Conservation (phyloP, 176 grass and related monocot species). For the Avena insularis region DNA sequence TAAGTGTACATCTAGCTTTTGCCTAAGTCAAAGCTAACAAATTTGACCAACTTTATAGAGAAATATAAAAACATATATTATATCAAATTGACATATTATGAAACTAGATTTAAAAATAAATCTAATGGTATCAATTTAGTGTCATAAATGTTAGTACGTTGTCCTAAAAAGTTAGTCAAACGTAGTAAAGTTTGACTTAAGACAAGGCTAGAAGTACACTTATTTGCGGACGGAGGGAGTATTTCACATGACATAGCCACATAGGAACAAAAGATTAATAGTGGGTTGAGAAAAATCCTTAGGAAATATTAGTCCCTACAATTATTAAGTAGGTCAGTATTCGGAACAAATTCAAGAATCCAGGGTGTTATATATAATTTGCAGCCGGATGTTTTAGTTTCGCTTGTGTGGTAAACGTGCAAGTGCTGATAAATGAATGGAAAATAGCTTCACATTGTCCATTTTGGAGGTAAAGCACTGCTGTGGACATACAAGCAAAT, state of each 20-base stretch:
- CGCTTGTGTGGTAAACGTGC: neutral
- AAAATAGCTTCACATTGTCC: neutral
- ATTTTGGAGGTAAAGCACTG: slow-evolving; percentile 3
- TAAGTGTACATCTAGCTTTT: too few species aligned
- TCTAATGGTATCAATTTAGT: too few species aligned
- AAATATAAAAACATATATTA: too few species aligned
- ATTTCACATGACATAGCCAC: neutral
- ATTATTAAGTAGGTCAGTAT: neutral
- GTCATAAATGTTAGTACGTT: too few species aligned
- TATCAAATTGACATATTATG: too few species aligned
- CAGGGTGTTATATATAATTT: neutral
- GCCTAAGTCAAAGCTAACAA: too few species aligned
- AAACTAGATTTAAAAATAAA: too few species aligned
- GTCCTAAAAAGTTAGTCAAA: too few species aligned
- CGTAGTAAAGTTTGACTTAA: too few species aligned
- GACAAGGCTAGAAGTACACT: too few species aligned
- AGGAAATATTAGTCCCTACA: neutral
- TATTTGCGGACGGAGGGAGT: too few species aligned
- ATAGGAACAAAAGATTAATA: neutral
- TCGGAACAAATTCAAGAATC: neutral
- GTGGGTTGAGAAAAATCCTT: neutral
- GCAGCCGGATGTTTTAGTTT: neutral
- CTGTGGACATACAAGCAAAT: neutral
- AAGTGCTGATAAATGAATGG: neutral
- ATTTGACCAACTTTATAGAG: too few species aligned